Conservation (phyloP, 495 filamentous ascomycete species). For the Melanomma pulvis-pyrius region DNA sequence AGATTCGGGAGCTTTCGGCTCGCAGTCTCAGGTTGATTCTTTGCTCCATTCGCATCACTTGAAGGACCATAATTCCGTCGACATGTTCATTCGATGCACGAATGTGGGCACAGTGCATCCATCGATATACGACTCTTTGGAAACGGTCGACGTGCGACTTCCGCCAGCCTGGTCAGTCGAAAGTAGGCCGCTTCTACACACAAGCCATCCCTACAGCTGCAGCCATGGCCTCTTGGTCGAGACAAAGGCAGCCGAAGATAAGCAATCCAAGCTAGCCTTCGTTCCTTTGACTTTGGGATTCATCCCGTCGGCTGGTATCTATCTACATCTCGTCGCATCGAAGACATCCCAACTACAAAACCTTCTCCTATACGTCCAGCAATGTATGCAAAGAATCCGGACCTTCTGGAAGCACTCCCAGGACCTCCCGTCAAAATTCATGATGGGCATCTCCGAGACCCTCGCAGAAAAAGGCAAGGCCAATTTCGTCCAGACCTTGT, state of each 20-base stretch:
- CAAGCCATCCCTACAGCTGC: constrained; percentile 71
- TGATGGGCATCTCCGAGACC: constrained; percentile 72
- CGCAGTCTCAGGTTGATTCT: constrained; percentile 69
- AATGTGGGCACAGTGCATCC: constrained; percentile 77
- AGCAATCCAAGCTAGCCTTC: constrained; percentile 48
- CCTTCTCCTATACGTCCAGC: constrained; percentile 76
- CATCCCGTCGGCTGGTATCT: constrained; percentile 74
- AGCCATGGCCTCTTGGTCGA: constrained; percentile 73
- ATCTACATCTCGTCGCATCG: constrained; percentile 78
- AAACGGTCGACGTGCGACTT: constrained; percentile 69
- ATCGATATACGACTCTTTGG: constrained; percentile 87
- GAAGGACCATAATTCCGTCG: constrained; percentile 68
- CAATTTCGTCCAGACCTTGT: constrained; percentile 73
- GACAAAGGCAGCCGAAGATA: neutral
- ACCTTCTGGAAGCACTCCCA: constrained; percentile 79
- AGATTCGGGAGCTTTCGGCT: constrained; percentile 68
- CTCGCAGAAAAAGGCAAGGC: constrained; percentile 61
- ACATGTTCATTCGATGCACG: constrained; percentile 81
- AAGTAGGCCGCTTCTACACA: constrained; percentile 52
- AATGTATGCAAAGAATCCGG: constrained; percentile 73
- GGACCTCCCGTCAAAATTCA: constrained; percentile 75
- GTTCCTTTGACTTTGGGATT: constrained; percentile 83
- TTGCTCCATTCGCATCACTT: constrained; percentile 65
- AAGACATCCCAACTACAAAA: constrained; percentile 88
- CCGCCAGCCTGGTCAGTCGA: constrained; percentile 7